phyloP scores from a whole-genome alignment of 129 eudicot species.

The Artemisia annua region DNA sequence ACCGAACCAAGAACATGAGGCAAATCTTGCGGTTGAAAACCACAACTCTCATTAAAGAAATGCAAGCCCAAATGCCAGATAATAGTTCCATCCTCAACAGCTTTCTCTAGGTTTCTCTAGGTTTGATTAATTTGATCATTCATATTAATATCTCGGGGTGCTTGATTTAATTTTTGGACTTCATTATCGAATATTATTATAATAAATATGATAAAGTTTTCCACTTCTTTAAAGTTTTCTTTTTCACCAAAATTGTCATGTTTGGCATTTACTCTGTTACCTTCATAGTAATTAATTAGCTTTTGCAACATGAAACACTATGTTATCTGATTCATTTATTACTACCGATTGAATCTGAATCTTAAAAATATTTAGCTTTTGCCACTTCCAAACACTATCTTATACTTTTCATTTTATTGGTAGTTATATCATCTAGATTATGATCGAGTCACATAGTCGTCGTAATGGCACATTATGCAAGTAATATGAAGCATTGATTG shows the following conservation, averaged over 20 bases:
- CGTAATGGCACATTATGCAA: neutral
- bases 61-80: slow-evolving; percentile 65
- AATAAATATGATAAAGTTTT: too few relatives aligned
- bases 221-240: too few relatives aligned
- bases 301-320: too few relatives aligned
- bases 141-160: too few relatives aligned
- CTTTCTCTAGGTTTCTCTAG: slow-evolving; percentile 88
- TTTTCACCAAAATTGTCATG: too few relatives aligned
- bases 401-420: too few relatives aligned
- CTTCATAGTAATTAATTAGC: too few relatives aligned
- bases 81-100: slow-evolving; percentile 71
- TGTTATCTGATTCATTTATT: neutral
- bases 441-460: neutral
- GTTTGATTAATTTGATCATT: slow-evolving; percentile 25
- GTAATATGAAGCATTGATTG: slow-evolving; percentile 4
- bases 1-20: slow-evolving; percentile 79
- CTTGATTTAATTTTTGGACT: too few relatives aligned
- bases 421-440: neutral
- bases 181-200: neutral
- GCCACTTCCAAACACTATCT: too few relatives aligned
- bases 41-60: slow-evolving; percentile 61
- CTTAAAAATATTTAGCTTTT: too few relatives aligned
- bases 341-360: neutral
- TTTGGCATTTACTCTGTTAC: too few relatives aligned
- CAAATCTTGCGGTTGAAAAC: slow-evolving; percentile 79